Evolutionary conservation across 2,329 filamentous ascomycete species (phyloP), one percentile per base, ranked within the genome.

Genomic region (Tolypocladium tundrense): DNA sequence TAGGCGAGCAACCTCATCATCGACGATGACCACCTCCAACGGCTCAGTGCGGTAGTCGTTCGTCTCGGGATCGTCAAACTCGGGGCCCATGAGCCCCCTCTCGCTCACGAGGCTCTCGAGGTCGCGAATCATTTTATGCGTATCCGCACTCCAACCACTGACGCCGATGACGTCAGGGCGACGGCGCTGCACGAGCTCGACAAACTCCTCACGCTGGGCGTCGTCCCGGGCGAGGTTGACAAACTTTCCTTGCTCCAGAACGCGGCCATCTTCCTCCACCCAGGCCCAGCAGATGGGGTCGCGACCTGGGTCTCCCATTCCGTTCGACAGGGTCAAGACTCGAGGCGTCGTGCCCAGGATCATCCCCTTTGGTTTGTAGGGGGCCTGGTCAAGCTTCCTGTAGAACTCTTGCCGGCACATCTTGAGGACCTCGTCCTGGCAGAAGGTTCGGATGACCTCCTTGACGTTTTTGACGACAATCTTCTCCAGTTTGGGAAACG

Each of bases 1-100:
- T 4, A 97, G 82, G 51, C 94, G 86, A n/a, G 94, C 94, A 54
- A 97, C 91, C 74, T 99, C 94, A 66, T 99, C 94, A 65, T 97
- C 97, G 61, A 97, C 89, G 57, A 96, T 85, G 37, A 97, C 80
- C 11, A 97, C 88, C 59, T 97, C 93, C 37, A 99, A 79, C 13
- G 85, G 84, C 67, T 96, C 91, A 59, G 80, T 88, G 58, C 86
- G 82, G 62, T 88, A 88, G 60, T 91, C 87, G 58, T 85, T 85
- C 35, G 84, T 84, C n/a, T 93, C 88, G 1, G 79, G 76, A 62
- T 96, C 90, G 55, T 91, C 86, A 66, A 89, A 96, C n/a, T 90
- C 84, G 16, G 89, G 84, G 4, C 90, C 88, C 64, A 86, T 86
- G 11, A 99, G 79, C 55, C 88, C 83, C 69, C 90, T 87, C 61